Base-by-base conservation (phyloP, 2,329 filamentous ascomycete species). In the Annulohypoxylon truncatum region DNA sequence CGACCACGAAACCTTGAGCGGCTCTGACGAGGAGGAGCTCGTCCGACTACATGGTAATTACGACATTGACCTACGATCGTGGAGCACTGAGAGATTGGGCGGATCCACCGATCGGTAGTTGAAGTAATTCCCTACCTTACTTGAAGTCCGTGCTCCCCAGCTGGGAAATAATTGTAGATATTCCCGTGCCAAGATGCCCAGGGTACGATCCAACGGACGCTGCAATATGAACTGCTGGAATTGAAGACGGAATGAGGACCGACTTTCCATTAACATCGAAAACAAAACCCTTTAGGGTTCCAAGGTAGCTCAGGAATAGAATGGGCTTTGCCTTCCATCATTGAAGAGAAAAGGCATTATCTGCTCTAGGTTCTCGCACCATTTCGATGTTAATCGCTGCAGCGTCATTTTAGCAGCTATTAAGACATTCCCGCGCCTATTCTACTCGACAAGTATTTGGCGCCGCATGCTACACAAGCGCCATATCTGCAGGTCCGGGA, bases 171-270 rank as follows among this genome's bases (percentile, higher is more conserved):
- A 26, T 65, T 38, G 50, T 38, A 65, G 22, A 33, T 55, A 48
- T 66, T 61, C 54, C 63, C 68, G 70, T 69, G 70, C 70, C 70
- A 72, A 72, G 70, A 64, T 62, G 13, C 24, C 61, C 18, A 61
- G 68, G 66, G 56, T 69, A 24, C 59, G 38, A 67, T 69, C 64
- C 66, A 66, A 61, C 59, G 44, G 63, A 57, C 47, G 59, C 56
- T 42, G 62, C 54, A 71, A 72, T 71, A 61, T 66, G 52, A 57
- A 50, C 63, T 53, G 42, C 55, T 70, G 57, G 68, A 35, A 69
- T 59, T 55, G 54, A 60, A 58, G 61, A 64, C 71, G 71, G 71
- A 63, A 72, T 47, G 54, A 71, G 71, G 71, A 54, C 71, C 71
- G 71, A 72, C 53, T 68, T 71, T 68, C 71, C 71, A 70, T 46